Evolutionary conservation across 2,329 filamentous ascomycete genomes (phyloP), one percentile per base, ranked within the genome.

Genomic region (Cladophialophora immunda): DNA sequence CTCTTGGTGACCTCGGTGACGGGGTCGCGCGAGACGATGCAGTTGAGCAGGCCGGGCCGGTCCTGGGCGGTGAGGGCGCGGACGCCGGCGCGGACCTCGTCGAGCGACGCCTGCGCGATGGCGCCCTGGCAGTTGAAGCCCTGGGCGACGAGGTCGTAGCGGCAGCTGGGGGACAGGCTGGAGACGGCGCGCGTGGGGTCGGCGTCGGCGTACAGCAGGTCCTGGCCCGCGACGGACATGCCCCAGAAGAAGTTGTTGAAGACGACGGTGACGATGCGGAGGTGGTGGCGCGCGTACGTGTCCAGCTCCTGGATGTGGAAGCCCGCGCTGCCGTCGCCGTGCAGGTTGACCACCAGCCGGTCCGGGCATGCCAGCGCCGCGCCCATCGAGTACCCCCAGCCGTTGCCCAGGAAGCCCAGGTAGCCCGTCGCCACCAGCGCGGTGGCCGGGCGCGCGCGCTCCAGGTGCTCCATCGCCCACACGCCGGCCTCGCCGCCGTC

Each of bases 231-330:
- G 5, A 75, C 72, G 30, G 75, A 78, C 81, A 83, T 83, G 15
- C 81, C 81, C 81, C 81, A 83, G 34, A 75, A 76, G 58, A 75
- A 76, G 63, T 83, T 83, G 68, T 83, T 83, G 1, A 79, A 74
- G 0, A 83, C 73, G 2, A 83, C 73, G 0, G 81, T 83, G 45
- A 83, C 58, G 5, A 83, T 74, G 6, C 78, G 76, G 30, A 82
- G 72, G 0, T 74, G 71, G 67, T 80, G 78, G 25, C 80, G 76
- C 38, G 77, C 77, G 66, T 78, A 82, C 3, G 81, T 83, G 65
- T 83, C 81, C 2, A 83, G 76, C 67, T 83, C 81, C 61, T 78
- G 78, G 52, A 83, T 73, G 65, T 83, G 78, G 70, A 83, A 82
- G 1, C 82, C 81, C 0, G 79, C 80, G 17, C 75, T 77, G 4